A percentile compares a stretch with the other conserved stretches of the same genome.
These are phyloP conservation scores for Bolboschoenoplectus hybrid DNA, from an alignment of 202 grass and related monocot species.

Conservation along the genomic window DNA sequence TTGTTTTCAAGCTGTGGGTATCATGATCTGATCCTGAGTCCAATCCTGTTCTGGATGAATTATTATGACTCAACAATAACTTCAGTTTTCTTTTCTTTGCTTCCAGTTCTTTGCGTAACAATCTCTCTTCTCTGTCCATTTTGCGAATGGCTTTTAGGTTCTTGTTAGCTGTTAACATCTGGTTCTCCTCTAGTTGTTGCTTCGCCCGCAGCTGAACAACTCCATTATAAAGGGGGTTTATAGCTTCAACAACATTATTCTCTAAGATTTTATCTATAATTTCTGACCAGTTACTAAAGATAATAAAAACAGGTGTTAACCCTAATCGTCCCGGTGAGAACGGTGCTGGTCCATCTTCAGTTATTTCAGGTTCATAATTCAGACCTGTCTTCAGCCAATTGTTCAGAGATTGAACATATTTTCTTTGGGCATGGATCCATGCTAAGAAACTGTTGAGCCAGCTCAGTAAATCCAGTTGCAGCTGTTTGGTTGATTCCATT, in stretches of 20 bases:
- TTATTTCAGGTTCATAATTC: constrained; percentile 63
- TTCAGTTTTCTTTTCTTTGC: constrained; percentile 51
- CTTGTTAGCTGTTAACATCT: constrained; percentile 46
- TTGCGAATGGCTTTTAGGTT: constrained; percentile 49
- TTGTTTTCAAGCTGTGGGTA: constrained; percentile 41
- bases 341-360: constrained; percentile 57
- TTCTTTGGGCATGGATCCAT: constrained; percentile 65
- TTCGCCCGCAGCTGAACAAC: constrained; percentile 52
- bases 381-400: constrained; percentile 68
- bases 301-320: constrained; percentile 59
- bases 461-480: constrained; percentile 55
- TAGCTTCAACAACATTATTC: constrained; percentile 37
- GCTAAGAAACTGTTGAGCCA: constrained; percentile 45
- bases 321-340: constrained; percentile 71
- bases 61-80: constrained; percentile 36
- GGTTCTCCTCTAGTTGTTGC: constrained; percentile 49
- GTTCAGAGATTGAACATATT: constrained; percentile 54
- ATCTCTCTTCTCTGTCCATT: constrained; percentile 49
- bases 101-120: constrained; percentile 43
- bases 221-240: constrained; percentile 48
- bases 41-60: constrained; percentile 37
- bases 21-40: constrained; percentile 9
- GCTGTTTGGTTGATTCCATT: constrained; percentile 44
- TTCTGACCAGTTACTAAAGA: constrained; percentile 60
- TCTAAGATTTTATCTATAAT: constrained; percentile 45